Evolutionary conservation across 1,139 yeast genomes (phyloP), one percentile per base, ranked within the genome.

Genomic region (Sugiyamaella sp.): DNA sequence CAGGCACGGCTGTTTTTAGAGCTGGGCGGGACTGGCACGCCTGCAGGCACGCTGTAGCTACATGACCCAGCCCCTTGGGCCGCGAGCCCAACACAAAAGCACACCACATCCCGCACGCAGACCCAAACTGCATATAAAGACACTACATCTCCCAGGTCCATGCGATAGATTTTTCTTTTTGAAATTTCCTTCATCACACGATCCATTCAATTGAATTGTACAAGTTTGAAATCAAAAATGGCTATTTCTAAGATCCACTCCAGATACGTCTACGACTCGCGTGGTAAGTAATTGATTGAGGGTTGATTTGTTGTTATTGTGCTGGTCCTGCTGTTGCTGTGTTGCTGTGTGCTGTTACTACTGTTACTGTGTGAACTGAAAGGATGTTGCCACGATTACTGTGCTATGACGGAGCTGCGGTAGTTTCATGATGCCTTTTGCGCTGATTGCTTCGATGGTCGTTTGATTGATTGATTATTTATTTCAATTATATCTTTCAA

Each of bases 241-340:
- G 78, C 83, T 64, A 75, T 80, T 66, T 67, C 81, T 60, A 89
- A 89, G 78, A 78, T 89, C 68, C 83, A 80, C 77, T 88, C 97
- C 68, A 88, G 97, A 80, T 84, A 84, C 80, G 95, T 90, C 76
- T 90, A 90, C 85, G 97, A 90, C 79, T 89, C 97, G 66, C 88
- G 97, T 80, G 97, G 96, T 78, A 61, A 40, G 71, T 66, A 49
- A 24, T 14, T 20, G 20, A 16, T 29, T 22, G 46, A 4, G 6
- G 4, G 19, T 37, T 37, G 41, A 4, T 5, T 37, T 38, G 22
- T 12, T 29, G 35, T 29, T 29, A 5, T 29, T 8, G 8, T 29
- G 8, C n/a, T 29, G 14, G 35, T 29, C n/a, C 35, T 29, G 35
- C 14, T 29, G 35, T 29, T 29, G 29, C 29, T 6, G 10, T 25